A percentile compares a stretch with the other conserved stretches of the same genome.
Evolutionary conservation across 1,139 yeast genomes (phyloP).

Genomic region (Hansenula anomala): DNA sequence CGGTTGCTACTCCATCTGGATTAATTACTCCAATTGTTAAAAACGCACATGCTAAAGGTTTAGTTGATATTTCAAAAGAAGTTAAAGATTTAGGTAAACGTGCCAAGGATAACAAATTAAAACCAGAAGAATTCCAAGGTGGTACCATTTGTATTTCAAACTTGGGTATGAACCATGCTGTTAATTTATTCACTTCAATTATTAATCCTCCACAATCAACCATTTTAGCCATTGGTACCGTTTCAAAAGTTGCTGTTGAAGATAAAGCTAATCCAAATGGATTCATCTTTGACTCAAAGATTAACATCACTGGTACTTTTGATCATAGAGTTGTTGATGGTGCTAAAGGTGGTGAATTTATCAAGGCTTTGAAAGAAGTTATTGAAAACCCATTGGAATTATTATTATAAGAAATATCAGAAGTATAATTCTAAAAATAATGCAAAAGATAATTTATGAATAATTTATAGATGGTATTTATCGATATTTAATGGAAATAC

Average conservation of each 20-base stretch:
- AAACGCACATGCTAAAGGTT: constrained; percentile 83
- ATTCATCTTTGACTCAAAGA: constrained; percentile 84
- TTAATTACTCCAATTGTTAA: constrained; percentile 93
- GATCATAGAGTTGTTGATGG: constrained; percentile 98
- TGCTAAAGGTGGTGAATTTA: constrained; percentile 96
- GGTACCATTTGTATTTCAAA: constrained; percentile 98
- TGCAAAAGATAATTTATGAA: not conserved
- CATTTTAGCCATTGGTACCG: constrained; percentile 90
- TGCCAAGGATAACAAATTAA: constrained; percentile 89
- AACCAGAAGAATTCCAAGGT: constrained; percentile 97
- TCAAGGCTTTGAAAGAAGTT: constrained; percentile 85
- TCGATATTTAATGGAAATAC: not conserved
- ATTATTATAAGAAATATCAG: constrained; percentile 44
- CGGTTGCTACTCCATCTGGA: constrained; percentile 98
- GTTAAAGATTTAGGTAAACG: constrained; percentile 93
- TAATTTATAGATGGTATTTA: not conserved
- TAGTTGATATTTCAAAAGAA: constrained; percentile 72
- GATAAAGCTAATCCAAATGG: constrained; percentile 90
- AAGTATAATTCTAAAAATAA: too few relatives aligned
- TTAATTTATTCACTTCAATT: constrained; percentile 87
- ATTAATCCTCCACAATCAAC: constrained; percentile 97
- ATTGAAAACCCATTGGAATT: constrained; percentile 95
- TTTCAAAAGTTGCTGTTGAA: constrained; percentile 89
- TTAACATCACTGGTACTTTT: constrained; percentile 91
- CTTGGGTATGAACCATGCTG: constrained; percentile 98